phyloP scores from a whole-genome alignment of 1,139 yeast species.

The Candida tunisiensis region DNA sequence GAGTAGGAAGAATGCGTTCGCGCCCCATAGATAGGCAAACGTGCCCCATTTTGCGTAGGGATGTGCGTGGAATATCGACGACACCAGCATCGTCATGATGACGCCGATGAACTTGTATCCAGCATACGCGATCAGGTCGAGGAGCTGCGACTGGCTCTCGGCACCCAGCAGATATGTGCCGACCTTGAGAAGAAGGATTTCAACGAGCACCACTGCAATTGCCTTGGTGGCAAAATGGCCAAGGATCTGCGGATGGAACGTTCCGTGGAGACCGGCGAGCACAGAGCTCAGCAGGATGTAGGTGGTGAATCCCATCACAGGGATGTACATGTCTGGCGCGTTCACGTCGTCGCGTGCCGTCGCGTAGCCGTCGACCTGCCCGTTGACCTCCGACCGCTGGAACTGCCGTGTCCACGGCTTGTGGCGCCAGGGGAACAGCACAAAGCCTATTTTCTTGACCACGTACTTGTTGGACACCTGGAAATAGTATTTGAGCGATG shows the following conservation, averaged over 20 bases:
- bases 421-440: slow-evolving; percentile 77
- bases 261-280: slow-evolving; percentile 74
- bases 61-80: slow-evolving; percentile 22
- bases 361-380: slow-evolving; percentile 34
- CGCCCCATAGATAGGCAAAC: slow-evolving; percentile 21
- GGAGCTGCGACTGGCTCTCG: slow-evolving; percentile 34
- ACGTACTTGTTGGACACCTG: slow-evolving; percentile 87
- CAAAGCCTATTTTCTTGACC: slow-evolving; percentile 48
- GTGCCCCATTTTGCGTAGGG: slow-evolving; percentile 27
- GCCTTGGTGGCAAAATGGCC: slow-evolving; percentile 89
- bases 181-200: slow-evolving; percentile 40
- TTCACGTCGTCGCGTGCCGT: slow-evolving; percentile 73
- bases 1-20: slow-evolving; percentile 33
- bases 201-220: slow-evolving; percentile 65
- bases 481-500: slow-evolving; percentile 60
- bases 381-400: slow-evolving; percentile 17
- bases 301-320: slow-evolving; percentile 83
- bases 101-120: slow-evolving; percentile 87
- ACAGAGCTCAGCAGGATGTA: slow-evolving; percentile 76
- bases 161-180: slow-evolving; percentile 48
- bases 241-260: slow-evolving; percentile 83
- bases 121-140: slow-evolving; percentile 79
- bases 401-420: slow-evolving; percentile 34
- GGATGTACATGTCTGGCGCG: slow-evolving; percentile 94
- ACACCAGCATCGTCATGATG: slow-evolving; percentile 21